phyloP scores from a whole-genome alignment of 805 yeast genomes.

The Barnettozyma siamensis region DNA sequence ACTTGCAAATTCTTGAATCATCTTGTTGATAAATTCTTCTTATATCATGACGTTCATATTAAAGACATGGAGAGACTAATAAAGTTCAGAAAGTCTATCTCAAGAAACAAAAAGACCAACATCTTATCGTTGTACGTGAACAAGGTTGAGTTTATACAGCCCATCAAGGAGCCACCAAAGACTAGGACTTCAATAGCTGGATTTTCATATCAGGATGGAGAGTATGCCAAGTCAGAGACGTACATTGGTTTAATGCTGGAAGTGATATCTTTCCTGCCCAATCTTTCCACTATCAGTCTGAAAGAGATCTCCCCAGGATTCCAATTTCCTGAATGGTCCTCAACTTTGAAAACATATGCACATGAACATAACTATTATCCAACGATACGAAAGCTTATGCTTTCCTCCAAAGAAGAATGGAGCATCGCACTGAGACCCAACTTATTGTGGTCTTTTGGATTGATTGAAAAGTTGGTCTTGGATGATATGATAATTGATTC shows the following conservation, averaged over 20 bases:
- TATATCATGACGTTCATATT: constrained; percentile 33
- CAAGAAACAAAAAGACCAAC: constrained; percentile 27
- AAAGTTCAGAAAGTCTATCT: constrained; percentile 33
- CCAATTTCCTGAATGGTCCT: constrained; percentile 30
- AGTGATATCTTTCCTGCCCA: constrained; percentile 42
- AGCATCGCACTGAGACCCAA: constrained; percentile 46
- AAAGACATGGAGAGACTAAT: constrained; percentile 12
- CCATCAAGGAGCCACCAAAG: constrained; percentile 12
- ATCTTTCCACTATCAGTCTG: constrained; percentile 35
- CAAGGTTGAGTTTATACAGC: constrained; percentile 15
- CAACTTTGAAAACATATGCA: constrained; percentile 22
- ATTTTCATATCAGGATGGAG: constrained; percentile 18
- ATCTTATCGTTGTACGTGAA: constrained; percentile 21
- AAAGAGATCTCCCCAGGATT: constrained; percentile 47
- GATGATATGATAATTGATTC: constrained; percentile 46
- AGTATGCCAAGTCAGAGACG: constrained; percentile 11
- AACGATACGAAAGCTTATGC: constrained; percentile 28
- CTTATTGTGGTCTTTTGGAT: constrained; percentile 39
- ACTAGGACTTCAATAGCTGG: constrained; percentile 19
- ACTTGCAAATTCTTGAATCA: constrained; percentile 33
- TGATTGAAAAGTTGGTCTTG: constrained; percentile 38
- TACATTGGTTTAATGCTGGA: constrained; percentile 35
- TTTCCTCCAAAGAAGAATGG: constrained; percentile 45
- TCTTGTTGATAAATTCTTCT: constrained; percentile 31
- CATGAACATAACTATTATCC: constrained; percentile 23